Evolutionary conservation across 75 land plant species (phyloP), one percentile per base, ranked within the genome.

Genomic region (Picea glauca): DNA sequence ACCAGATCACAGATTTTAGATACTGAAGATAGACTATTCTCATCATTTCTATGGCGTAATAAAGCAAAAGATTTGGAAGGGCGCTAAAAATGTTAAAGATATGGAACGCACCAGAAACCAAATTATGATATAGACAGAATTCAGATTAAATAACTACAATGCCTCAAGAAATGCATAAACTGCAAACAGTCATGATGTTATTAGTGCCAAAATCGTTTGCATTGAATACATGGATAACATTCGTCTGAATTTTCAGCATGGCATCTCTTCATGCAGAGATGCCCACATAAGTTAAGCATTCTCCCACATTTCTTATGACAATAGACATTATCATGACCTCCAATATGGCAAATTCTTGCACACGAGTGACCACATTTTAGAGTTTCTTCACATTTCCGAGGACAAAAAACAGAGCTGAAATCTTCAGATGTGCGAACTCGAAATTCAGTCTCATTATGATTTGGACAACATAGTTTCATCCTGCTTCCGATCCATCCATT

Each of bases 301-400:
- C n/a, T 77, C 7, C n/a, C 65, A 58, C 85, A 84, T 67, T 13
- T 46, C 21, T 60, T 76, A 40, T 12, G 13, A 59, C 85, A 84
- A 35, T 18, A 14, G 12, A 77, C 43, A 30, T 64, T 31, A 5
- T 76, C 50, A 68, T 84, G 85, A 63, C 21, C 66, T 64, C 85
- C 85, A 58, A 78, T 38, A 77, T 84, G 85, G 56, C 85, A 84
- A n/a, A 11, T 12, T 60, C 56, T 77, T 33, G 76, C 76, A 77
- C 85, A 84, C 13, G 32, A 21, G 40, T 84, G 85, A 17, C 84
- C 84, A 61, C 85, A 84, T 43, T 81, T 72, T 17, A 84, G 63
- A 58, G 57, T 54, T 30, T 2, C 23, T 57, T 77, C 54, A 33
- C 85, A 84, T 14, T 50, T 76, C 26, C 5, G 12, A 54, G 21